phyloP scores from a whole-genome alignment of 768 basidiomycete genomes.

The Lactarius akahatsu region DNA sequence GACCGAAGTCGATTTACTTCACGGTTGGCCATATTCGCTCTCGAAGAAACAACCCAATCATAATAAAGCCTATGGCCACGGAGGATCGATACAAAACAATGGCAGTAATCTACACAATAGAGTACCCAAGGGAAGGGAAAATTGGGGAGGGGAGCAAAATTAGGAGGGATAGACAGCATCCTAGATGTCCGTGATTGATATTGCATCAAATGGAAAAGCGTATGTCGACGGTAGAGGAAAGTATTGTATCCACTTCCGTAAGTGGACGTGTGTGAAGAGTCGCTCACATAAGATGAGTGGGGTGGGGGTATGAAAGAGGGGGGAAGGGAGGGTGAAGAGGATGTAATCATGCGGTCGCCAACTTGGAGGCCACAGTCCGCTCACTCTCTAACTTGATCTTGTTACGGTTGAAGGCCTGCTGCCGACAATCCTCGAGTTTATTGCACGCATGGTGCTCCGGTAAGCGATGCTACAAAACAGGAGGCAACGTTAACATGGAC shows the following conservation, averaged over 20 bases:
- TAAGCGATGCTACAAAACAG: conserved; percentile 66
- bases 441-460: conserved; percentile 87
- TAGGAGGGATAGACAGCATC: conserved; percentile 24
- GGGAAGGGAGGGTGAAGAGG: conserved; percentile 20
- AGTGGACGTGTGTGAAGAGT: neutral
- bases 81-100: conserved; percentile 26
- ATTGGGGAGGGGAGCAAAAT: conserved; percentile 15
- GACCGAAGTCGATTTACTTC: neutral
- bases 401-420: conserved; percentile 86
- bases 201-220: conserved; percentile 34
- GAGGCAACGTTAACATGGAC: conserved; percentile 27
- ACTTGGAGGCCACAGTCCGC: conserved; percentile 83
- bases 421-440: conserved; percentile 79
- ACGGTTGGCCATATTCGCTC: neutral
- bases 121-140: conserved; percentile 11
- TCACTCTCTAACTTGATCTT: conserved; percentile 87
- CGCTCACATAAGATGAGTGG: neutral
- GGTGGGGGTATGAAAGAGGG: conserved; percentile 9
- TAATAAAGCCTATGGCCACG: conserved; percentile 8
- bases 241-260: conserved; percentile 8
- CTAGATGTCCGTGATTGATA: conserved; percentile 28
- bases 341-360: conserved; percentile 64
- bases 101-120: conserved; percentile 25
- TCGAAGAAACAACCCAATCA: neutral
- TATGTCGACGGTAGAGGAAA: conserved; percentile 18